Conservation (phyloP, 495 filamentous ascomycete genomes). For the Viridothelium virens region DNA sequence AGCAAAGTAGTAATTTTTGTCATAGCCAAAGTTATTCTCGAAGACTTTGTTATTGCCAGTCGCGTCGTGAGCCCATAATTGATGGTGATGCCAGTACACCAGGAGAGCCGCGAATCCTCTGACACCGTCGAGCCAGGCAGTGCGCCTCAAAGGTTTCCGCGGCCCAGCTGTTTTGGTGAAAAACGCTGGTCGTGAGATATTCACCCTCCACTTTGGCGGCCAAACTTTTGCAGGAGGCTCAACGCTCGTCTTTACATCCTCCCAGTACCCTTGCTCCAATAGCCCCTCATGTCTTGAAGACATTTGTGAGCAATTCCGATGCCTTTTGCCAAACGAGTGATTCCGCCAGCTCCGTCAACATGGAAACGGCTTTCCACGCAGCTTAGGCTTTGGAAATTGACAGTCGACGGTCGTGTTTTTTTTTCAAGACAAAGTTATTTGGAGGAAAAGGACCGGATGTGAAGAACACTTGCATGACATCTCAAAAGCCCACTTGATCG, state of each 20-base stretch:
- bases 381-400: neutral
- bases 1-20: slow-evolving; percentile 29
- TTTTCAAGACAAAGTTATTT: too few species aligned
- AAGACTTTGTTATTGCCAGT: slow-evolving; percentile 24
- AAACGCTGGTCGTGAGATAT: neutral
- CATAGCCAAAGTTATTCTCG: slow-evolving; percentile 33
- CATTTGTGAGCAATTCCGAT: neutral
- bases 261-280: slow-evolving; percentile 4
- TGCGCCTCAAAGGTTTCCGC: slow-evolving; percentile 11
- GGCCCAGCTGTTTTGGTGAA: neutral
- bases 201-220: neutral
- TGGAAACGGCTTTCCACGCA: neutral
- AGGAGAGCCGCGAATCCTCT: slow-evolving; percentile 24
- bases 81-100: slow-evolving; percentile 32
- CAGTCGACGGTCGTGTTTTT: too few species aligned
- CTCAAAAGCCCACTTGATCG: neutral
- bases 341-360: neutral
- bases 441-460: neutral
- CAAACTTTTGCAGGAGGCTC: neutral
- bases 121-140: slow-evolving; percentile 24
- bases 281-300: slow-evolving; percentile 3
- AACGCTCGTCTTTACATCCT: neutral
- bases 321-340: neutral
- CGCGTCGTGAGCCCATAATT: slow-evolving; percentile 35
- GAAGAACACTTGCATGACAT: neutral